phyloP scores from a whole-genome alignment of 179 eudicot species.

The Spergularia azorica region DNA sequence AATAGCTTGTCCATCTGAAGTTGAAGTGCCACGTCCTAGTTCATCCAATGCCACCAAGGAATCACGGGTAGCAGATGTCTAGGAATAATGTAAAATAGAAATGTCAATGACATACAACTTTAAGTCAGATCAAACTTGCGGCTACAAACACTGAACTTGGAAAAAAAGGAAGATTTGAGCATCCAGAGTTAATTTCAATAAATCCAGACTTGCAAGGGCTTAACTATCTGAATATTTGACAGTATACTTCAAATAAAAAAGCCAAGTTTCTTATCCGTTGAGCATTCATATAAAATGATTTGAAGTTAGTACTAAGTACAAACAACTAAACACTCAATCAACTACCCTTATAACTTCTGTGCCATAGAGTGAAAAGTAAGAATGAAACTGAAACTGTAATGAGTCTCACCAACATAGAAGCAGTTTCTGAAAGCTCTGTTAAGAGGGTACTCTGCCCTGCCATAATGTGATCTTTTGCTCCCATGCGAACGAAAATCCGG shows the following conservation, averaged over 20 bases:
- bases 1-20: slow-evolving; percentile 99
- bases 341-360: not conserved
- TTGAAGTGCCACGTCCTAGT: slow-evolving; percentile 99
- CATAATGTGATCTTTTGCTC: slow-evolving; percentile 98
- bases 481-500: slow-evolving; percentile 93
- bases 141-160: not conserved
- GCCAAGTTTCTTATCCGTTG: not conserved
- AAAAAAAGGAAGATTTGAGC: not conserved
- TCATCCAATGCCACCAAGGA: slow-evolving; percentile 99
- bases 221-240: too few species aligned
- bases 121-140: not conserved
- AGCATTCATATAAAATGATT: not conserved
- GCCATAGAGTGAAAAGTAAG: not conserved
- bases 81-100: slow-evolving; percentile 22
- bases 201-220: not conserved
- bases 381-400: slow-evolving; percentile 9
- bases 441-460: slow-evolving; percentile 97
- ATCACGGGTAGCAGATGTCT: slow-evolving; percentile 80
- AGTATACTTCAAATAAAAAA: not conserved
- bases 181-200: not conserved
- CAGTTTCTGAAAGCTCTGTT: slow-evolving; percentile 94
- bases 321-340: too few species aligned
- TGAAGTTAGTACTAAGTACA: not conserved
- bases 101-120: slow-evolving; percentile 9
- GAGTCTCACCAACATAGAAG: slow-evolving; percentile 86